Conservation (phyloP, 129 eudicot species). For the Apium graveolens region DNA sequence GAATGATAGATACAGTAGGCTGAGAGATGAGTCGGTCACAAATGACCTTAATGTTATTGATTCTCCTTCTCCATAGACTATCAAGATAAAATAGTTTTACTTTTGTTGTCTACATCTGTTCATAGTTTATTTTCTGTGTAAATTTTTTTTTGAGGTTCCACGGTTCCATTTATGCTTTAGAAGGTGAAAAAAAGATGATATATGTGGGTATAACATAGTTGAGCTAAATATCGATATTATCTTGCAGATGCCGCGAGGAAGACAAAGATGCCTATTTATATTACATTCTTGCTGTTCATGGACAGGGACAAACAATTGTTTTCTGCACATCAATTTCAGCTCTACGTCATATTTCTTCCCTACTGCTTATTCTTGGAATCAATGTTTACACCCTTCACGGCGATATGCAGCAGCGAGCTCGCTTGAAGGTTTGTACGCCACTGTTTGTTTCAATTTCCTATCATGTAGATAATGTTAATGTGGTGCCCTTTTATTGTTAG, state of each 20-base stretch:
- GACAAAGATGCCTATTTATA: slow-evolving; percentile 92
- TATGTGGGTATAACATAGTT: neutral
- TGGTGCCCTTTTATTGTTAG: neutral
- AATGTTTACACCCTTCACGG: slow-evolving; percentile 77
- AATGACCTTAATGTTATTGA: neutral
- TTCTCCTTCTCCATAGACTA: neutral
- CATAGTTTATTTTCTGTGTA: neutral
- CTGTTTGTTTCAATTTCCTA: neutral
- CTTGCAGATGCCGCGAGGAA: slow-evolving; percentile 85
- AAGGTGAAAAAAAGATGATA: neutral
- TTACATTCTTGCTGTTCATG: slow-evolving; percentile 82
- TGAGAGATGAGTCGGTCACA: neutral
- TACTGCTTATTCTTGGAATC: slow-evolving; percentile 53
- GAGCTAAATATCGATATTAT: neutral
- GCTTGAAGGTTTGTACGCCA: slow-evolving; percentile 56
- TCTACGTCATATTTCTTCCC: slow-evolving; percentile 67
- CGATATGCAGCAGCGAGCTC: slow-evolving; percentile 96
- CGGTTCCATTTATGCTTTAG: neutral
- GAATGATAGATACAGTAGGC: neutral
- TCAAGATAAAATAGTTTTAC: neutral
- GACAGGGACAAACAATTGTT: slow-evolving; percentile 85
- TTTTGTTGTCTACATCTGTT: neutral
- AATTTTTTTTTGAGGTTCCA: neutral
- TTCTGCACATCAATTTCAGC: slow-evolving; percentile 98
- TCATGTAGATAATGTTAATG: neutral